These are phyloP conservation scores for Hypoxylon sp. DNA, from an alignment of 2,329 filamentous ascomycete genomes.

Conservation along the genomic window DNA sequence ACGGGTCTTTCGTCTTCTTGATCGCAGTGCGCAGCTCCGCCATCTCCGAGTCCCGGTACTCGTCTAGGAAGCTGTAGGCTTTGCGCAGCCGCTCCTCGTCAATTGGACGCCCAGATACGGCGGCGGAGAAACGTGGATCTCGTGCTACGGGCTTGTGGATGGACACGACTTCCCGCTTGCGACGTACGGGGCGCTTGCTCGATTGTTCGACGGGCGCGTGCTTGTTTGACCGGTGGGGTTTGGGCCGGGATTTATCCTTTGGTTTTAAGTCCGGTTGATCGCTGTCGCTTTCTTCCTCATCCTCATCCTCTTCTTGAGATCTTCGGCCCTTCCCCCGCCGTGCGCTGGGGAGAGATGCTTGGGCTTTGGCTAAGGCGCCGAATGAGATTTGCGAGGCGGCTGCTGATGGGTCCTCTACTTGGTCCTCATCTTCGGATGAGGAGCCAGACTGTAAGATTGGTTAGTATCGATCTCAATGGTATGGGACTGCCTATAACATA, in stretches of 20 bases:
- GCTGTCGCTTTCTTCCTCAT: slow-evolving; percentile 52
- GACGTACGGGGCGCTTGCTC: slow-evolving; percentile 85
- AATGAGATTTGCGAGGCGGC: slow-evolving; percentile 80
- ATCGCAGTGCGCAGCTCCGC: slow-evolving; percentile 78
- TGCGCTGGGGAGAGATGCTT: slow-evolving; percentile 72
- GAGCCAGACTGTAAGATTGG: slow-evolving; percentile 44
- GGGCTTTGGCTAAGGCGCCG: slow-evolving; percentile 89
- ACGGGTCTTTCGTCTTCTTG: slow-evolving; percentile 63
- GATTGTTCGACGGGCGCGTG: slow-evolving; percentile 89
- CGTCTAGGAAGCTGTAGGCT: slow-evolving; percentile 89
- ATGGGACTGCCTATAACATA: slow-evolving; percentile 24
- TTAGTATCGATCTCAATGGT: slow-evolving; percentile 19
- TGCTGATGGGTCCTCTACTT: slow-evolving; percentile 57
- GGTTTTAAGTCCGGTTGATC: slow-evolving; percentile 49
- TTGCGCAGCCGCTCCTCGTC: slow-evolving; percentile 74
- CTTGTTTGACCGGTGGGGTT: slow-evolving; percentile 75
- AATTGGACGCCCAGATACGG: slow-evolving; percentile 63
- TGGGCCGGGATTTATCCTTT: slow-evolving; percentile 51
- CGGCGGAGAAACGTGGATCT: slow-evolving; percentile 88
- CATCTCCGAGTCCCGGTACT: slow-evolving; percentile 89
- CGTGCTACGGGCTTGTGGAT: slow-evolving; percentile 73
- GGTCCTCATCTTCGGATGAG: slow-evolving; percentile 56
- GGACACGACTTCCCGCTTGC: slow-evolving; percentile 80
- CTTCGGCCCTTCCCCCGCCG: slow-evolving; percentile 54
- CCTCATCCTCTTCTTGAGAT: slow-evolving; percentile 44